phyloP scores from a whole-genome alignment of 2,329 filamentous ascomycete species.

The Leptoxyphium fumago region DNA sequence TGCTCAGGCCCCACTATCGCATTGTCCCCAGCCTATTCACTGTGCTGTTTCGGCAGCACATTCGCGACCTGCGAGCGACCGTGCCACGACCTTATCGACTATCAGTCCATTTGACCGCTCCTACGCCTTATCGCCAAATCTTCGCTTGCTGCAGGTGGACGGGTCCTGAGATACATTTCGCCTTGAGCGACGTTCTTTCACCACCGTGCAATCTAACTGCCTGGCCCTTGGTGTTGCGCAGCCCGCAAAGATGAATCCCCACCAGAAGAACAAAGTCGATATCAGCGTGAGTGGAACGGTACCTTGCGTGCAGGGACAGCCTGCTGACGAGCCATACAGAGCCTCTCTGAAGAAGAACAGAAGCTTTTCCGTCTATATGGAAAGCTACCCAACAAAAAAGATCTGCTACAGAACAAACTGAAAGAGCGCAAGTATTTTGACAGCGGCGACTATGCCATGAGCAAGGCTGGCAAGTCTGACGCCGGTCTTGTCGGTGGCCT shows the following conservation, averaged over 20 bases:
- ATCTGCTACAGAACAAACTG: conserved; percentile 93
- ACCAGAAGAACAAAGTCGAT: conserved; percentile 97
- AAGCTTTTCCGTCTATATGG: conserved; percentile 93
- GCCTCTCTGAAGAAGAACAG: conserved; percentile 86
- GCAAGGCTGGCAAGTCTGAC: conserved; percentile 90
- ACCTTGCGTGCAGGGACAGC: background rate
- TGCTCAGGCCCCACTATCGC: too few species aligned
- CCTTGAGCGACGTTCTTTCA: too few species aligned
- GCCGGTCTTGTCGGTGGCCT: conserved; percentile 77
- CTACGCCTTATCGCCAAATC: too few species aligned
- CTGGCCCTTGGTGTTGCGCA: conserved; percentile 4
- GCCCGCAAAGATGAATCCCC: conserved; percentile 62
- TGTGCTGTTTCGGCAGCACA: too few species aligned
- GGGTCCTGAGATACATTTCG: too few species aligned
- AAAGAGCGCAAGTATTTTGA: conserved; percentile 99
- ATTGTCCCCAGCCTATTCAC: too few species aligned
- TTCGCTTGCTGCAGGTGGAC: too few species aligned
- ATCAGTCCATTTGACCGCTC: too few species aligned
- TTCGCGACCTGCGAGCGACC: too few species aligned
- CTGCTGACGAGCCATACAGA: conserved; percentile 36
- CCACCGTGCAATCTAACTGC: too few species aligned
- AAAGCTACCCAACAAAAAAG: conserved; percentile 91
- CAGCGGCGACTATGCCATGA: conserved; percentile 86
- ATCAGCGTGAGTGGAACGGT: conserved; percentile 57
- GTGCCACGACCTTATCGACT: too few species aligned